phyloP scores from a whole-genome alignment of 108 stramenopile genomes.

The Cylindrotheca closterium region DNA sequence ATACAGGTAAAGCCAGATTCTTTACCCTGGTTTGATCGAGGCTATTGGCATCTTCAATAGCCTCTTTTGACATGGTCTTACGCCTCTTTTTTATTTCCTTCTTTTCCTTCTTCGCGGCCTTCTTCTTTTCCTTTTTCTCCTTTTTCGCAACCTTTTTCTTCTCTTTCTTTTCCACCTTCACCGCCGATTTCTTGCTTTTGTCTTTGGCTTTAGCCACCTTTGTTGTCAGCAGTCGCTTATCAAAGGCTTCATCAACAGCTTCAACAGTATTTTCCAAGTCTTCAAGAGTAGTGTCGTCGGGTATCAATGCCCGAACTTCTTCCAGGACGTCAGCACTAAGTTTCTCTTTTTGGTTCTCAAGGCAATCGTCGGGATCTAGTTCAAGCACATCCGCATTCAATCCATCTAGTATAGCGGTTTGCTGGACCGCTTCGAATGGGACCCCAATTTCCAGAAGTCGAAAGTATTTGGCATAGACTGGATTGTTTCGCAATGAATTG shows the following conservation, averaged over 20 bases:
- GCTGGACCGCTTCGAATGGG: background rate
- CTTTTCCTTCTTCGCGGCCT: too few species aligned
- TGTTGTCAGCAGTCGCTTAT: background rate
- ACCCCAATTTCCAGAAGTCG: background rate
- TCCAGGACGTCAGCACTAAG: background rate
- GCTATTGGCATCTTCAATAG: too few species aligned
- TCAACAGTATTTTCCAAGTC: background rate
- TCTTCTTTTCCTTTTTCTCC: background rate
- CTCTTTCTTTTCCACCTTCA: background rate
- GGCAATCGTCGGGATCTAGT: background rate
- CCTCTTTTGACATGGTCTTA: too few species aligned
- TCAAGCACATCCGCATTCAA: background rate
- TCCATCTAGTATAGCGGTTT: background rate
- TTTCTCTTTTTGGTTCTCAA: background rate
- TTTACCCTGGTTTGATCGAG: too few species aligned
- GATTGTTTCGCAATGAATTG: background rate
- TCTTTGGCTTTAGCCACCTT: background rate
- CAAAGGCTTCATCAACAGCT: background rate
- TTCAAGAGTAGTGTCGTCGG: background rate
- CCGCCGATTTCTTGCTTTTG: background rate
- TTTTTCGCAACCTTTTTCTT: background rate
- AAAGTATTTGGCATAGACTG: background rate
- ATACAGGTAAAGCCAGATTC: too few species aligned
- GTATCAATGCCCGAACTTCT: background rate
- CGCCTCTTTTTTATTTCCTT: too few species aligned